These are phyloP conservation scores for Crassisporium funariophilum DNA, from an alignment of 768 basidiomycete genomes.

Conservation along the genomic window DNA sequence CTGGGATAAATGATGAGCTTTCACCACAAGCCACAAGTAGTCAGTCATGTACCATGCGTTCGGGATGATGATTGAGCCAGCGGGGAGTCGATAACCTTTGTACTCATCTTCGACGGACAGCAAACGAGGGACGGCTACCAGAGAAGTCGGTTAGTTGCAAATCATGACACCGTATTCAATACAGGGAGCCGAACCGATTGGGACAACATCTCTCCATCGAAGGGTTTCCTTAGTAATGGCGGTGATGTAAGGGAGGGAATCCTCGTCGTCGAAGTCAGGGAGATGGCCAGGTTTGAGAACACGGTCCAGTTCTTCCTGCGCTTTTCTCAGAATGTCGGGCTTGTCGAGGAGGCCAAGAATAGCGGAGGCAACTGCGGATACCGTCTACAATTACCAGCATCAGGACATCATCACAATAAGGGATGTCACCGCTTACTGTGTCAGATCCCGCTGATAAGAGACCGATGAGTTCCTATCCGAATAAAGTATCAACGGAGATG, in stretches of 20 bases:
- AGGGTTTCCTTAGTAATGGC: constrained; percentile 34
- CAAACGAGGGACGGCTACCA: constrained; percentile 16
- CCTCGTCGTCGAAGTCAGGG: constrained; percentile 33
- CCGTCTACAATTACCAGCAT: constrained; percentile 17
- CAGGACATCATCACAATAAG: background rate
- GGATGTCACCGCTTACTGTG: constrained; percentile 10
- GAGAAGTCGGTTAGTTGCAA: background rate
- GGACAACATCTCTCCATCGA: constrained; percentile 34
- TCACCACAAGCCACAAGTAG: background rate
- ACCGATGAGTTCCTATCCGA: constrained; percentile 26
- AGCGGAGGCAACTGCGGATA: constrained; percentile 29
- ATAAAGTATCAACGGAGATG: constrained; percentile 26
- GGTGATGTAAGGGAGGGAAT: constrained; percentile 32
- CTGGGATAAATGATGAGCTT: constrained; percentile 19
- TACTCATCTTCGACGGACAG: constrained; percentile 25
- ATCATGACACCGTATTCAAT: background rate
- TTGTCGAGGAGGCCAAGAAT: constrained; percentile 34
- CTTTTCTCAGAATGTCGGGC: constrained; percentile 33
- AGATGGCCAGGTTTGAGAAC: constrained; percentile 33
- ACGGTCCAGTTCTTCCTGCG: constrained; percentile 37
- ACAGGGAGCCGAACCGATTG: constrained; percentile 25
- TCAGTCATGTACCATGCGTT: constrained; percentile 31
- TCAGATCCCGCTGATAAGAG: constrained; percentile 20
- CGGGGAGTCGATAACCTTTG: constrained; percentile 30
- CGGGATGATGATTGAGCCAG: constrained; percentile 31